These are phyloP conservation scores for Epichloe hybrida DNA, from an alignment of 2,329 filamentous ascomycete genomes.

Conservation along the genomic window DNA sequence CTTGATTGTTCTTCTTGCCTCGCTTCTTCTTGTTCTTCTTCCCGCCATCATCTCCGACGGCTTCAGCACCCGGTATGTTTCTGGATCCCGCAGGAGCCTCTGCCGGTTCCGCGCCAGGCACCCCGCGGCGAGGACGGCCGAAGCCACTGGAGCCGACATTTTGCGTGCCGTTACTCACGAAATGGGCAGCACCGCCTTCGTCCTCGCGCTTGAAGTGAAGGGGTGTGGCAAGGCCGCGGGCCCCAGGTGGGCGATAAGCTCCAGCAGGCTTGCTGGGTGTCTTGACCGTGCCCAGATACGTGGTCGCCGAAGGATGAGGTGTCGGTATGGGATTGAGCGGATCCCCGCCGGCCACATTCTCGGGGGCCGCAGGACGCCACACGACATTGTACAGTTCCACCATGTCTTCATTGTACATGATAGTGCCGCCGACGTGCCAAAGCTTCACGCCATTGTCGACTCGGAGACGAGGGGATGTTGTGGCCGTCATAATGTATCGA, in stretches of 20 bases:
- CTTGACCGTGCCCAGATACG: constrained; percentile 76
- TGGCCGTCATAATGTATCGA: constrained; percentile 92
- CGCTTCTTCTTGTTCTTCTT: constrained; percentile 98
- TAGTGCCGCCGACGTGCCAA: constrained; percentile 76
- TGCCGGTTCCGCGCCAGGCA: constrained; percentile 74
- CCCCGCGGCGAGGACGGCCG: constrained; percentile 56
- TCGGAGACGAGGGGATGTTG: constrained; percentile 83
- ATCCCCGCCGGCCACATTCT: constrained; percentile 48
- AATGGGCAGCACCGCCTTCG: constrained; percentile 80
- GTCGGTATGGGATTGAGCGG: constrained; percentile 60
- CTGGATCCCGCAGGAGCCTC: constrained; percentile 56
- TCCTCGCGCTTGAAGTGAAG: constrained; percentile 96
- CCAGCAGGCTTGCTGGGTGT: constrained; percentile 94
- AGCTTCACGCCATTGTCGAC: constrained; percentile 95
- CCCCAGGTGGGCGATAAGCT: constrained; percentile 88
- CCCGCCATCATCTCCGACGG: constrained; percentile 56
- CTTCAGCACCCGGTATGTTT: constrained; percentile 49
- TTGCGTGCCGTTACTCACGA: constrained; percentile 63
- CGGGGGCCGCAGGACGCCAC: constrained; percentile 66
- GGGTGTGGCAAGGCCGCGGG: constrained; percentile 76
- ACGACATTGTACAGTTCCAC: constrained; percentile 80
- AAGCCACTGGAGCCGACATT: constrained; percentile 69
- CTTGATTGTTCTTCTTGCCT: constrained; percentile 78
- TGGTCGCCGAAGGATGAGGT: constrained; percentile 70
- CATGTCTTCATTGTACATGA: constrained; percentile 96